These are phyloP conservation scores for Populus simonii DNA, from an alignment of 345 rosid genomes.

Conservation along the genomic window DNA sequence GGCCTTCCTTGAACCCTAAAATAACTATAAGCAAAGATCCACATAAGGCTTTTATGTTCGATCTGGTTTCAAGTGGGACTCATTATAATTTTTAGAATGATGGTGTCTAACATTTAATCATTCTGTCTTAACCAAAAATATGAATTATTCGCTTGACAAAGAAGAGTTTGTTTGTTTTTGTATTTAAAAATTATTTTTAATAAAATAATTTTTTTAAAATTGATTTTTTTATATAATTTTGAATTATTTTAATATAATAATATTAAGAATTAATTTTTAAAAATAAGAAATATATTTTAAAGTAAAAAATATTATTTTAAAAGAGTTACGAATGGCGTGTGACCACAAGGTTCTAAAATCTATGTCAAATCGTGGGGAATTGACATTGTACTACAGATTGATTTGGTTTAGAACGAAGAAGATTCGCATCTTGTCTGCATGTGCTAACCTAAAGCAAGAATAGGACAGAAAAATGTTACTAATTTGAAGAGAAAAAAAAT, in stretches of 20 bases:
- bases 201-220: too few relatives aligned
- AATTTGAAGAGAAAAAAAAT: too few relatives aligned
- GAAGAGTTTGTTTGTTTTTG: too few relatives aligned
- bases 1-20: not conserved
- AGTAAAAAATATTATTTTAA: too few relatives aligned
- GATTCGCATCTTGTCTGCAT: not conserved
- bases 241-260: too few relatives aligned
- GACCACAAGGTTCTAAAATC: not conserved
- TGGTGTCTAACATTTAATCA: fast-evolving
- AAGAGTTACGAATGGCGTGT: not conserved
- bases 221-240: too few relatives aligned
- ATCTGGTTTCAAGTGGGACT: not conserved
- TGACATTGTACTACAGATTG: not conserved
- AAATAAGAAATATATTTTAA: too few relatives aligned
- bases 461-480: not conserved
- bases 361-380: not conserved
- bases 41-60: not conserved
- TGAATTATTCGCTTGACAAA: not conserved
- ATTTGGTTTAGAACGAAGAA: not conserved
- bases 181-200: too few relatives aligned
- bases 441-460: not conserved
- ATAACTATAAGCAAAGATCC: not conserved
- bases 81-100: too few relatives aligned
- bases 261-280: too few relatives aligned
- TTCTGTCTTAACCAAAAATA: not conserved